Evolutionary conservation across 441 rosid species (phyloP), one percentile per base, ranked within the genome.

Genomic region (Aquilaria agallochum): DNA sequence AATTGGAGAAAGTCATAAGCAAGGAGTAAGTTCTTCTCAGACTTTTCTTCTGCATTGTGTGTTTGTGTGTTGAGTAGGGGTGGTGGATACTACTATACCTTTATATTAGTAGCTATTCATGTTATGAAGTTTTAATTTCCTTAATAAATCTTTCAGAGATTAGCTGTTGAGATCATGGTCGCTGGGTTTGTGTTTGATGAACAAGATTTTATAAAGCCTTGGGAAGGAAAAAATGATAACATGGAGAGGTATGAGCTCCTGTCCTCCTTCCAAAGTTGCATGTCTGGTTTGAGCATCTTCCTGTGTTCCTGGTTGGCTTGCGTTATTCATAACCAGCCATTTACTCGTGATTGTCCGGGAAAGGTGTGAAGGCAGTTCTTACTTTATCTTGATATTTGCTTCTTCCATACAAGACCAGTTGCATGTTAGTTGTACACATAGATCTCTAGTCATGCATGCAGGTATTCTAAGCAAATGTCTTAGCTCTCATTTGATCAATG

Each of bases 81-180:
- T 55, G 45, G 46, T 44, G 45, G 13, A 45, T 46, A 50, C 45
- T 63, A 11, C 55, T 20, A 31, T 45, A 15, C 52, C 11, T 31
- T 11, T 13, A 47, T 44, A 36, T 44, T 34, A 42, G 7, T 36
- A 36, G 42, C 42, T 2, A 36, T 45, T 50, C 15, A 58, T 53
- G 50, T 40, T 63, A 56, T 14, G 8, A 13, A 47, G 56, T 20
- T 65, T 57, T 57, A 40, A 15, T 56, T 46, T 30, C 60, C 48
- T 62, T 6, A 54, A 70, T 31, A 45, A 63, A 45, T 73, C 59
- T 68, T 46, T 67, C 89, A 91, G 99, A 82, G 95, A 59, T 77
- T 94, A 72, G 95, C 96, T 11, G 95, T 94, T 59, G 96, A 80
- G 73, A 84, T 94, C 61, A 72, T 84, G 77, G 65, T 91, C 59